Conservation (phyloP, 805 yeast species). For the Saccharomycopsis guyanensis region DNA sequence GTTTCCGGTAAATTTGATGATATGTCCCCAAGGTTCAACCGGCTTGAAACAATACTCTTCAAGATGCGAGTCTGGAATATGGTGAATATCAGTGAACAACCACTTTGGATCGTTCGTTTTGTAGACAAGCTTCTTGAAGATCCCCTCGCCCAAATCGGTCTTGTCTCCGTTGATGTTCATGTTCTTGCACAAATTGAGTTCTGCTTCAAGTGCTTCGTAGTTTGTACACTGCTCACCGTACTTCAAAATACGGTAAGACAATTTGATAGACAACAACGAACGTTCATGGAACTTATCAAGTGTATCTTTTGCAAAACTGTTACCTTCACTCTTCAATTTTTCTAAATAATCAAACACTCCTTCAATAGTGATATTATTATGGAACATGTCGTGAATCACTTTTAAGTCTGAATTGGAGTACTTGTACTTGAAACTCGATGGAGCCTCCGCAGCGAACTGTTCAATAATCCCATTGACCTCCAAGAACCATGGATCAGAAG, state of each 20-base stretch:
- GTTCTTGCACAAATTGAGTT: constrained; percentile 68
- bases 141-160: constrained; percentile 60
- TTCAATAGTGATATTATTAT: constrained; percentile 38
- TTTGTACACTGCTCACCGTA: constrained; percentile 51
- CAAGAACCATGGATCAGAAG: constrained; percentile 35
- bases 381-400: constrained; percentile 54
- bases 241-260: constrained; percentile 60
- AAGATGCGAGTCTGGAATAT: constrained; percentile 20
- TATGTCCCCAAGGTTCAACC: constrained; percentile 12
- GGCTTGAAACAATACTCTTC: constrained; percentile 2
- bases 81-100: constrained; percentile 37
- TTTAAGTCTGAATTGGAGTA: constrained; percentile 47
- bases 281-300: constrained; percentile 50
- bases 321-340: constrained; percentile 40
- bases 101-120: constrained; percentile 49
- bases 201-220: constrained; percentile 59
- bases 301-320: constrained; percentile 53
- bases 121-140: constrained; percentile 54
- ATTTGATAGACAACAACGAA: constrained; percentile 70
- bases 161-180: constrained; percentile 48
- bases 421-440: constrained; percentile 53
- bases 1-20: constrained; percentile 12
- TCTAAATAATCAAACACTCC: constrained; percentile 46
- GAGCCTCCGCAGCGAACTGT: constrained; percentile 54
- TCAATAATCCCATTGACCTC: constrained; percentile 56